Evolutionary conservation across 345 rosid species (phyloP), one percentile per base, ranked within the genome.

Genomic region (Populus deltoides): DNA sequence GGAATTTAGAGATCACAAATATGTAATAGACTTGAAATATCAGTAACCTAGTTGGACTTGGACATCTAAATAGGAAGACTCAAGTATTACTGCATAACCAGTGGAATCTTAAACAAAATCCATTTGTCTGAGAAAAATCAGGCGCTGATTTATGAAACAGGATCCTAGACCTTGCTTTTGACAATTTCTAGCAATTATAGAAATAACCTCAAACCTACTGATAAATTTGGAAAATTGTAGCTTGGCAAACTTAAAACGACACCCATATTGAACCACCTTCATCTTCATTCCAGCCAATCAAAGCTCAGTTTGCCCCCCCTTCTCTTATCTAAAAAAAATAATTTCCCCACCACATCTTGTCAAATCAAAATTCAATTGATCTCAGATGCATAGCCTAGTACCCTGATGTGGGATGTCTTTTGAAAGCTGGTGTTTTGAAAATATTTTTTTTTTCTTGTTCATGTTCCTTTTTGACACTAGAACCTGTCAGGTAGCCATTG

Each of bases 401-500:
- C 24, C 61, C 61, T 20, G 11, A 2, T 7, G 61, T 22, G 12
- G 61, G 25, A 55, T 55, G 61, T 55, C 61, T 55, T 2, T 11
- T 1, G 61, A n/a, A 55, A 55, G 1, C 59, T 53, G 10, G 59
- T 53, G 59, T 6, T 20, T 53, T 53, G n/a, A 53, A 53, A 53
- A 53, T 20, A 53, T 53, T 8, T 7, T 20, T 18, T 20, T 73
- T 73, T 80, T 70, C 76, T 79, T 65, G 36, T 39, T 43, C 41
- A 47, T 77, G 9, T 8, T 69, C 39, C 62, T 41, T 82, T 70
- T 72, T 36, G 38, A 41, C 61, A 22, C 66, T 35, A 65, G 80
- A 76, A 86, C 81, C 24, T 80, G n/a, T 80, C 83, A 95, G 99
- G 94, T 92, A 80, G 99, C 97, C 61, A 90, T 92, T 81, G 98